A percentile compares a stretch with the other conserved stretches of the same genome.
phyloP scores from a whole-genome alignment of 306 rosid species.

The Cucurbita maxima region DNA sequence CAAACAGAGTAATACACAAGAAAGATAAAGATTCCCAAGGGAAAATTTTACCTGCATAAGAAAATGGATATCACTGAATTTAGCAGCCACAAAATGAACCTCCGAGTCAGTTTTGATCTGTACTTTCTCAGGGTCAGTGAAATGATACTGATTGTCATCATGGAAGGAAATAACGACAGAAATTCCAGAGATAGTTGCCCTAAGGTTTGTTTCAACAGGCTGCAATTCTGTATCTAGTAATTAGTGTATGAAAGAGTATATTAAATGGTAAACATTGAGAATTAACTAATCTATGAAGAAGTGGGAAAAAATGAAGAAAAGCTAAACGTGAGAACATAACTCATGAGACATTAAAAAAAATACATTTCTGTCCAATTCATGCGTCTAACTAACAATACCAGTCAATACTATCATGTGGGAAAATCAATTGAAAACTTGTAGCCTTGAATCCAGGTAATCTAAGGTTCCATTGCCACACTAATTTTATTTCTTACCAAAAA shows the following conservation, averaged over 20 bases:
- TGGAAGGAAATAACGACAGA: slow-evolving; percentile 50
- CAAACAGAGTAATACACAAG: slow-evolving; percentile 10
- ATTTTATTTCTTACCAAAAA: background rate
- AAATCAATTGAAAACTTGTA: background rate
- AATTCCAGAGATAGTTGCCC: slow-evolving; percentile 67
- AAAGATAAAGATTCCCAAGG: slow-evolving; percentile 2
- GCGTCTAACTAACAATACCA: background rate
- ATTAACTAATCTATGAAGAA: background rate
- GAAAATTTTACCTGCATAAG: slow-evolving; percentile 45
- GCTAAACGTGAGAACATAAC: background rate
- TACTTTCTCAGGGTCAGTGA: slow-evolving; percentile 16
- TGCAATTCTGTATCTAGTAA: slow-evolving; percentile 47
- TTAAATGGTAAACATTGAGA: background rate
- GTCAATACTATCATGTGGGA: background rate
- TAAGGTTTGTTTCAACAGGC: slow-evolving; percentile 76
- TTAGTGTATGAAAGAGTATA: slow-evolving; percentile 6
- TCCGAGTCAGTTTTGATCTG: slow-evolving; percentile 18
- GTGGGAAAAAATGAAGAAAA: background rate
- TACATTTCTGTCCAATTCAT: background rate
- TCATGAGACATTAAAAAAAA: background rate
- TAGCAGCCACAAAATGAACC: slow-evolving; percentile 44
- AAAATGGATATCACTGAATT: slow-evolving; percentile 44
- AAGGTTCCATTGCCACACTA: background rate
- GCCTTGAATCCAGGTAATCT: background rate
- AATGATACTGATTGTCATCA: slow-evolving; percentile 31